Evolutionary conservation across 805 yeast genomes (phyloP).

Genomic region (Saccharomycopsis babjevae): DNA sequence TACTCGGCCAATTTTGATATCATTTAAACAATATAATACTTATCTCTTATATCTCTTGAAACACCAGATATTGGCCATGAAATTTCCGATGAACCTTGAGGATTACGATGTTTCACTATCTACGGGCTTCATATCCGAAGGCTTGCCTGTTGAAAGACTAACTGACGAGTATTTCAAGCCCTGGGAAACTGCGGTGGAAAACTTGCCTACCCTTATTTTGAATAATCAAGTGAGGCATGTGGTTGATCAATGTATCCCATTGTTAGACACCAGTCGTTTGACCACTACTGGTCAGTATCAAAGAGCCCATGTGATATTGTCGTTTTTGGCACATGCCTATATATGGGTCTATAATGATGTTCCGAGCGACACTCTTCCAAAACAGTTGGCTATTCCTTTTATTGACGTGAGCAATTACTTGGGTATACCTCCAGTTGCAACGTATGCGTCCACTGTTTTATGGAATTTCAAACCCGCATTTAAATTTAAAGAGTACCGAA

Average conservation of each 20-base stretch:
- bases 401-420: slow-evolving; percentile 45
- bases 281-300: slow-evolving; percentile 40
- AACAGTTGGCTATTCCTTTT: slow-evolving; percentile 61
- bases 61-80: background rate
- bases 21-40: too few relatives aligned
- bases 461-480: slow-evolving; percentile 75
- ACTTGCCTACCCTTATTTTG: slow-evolving; percentile 64
- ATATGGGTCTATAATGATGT: slow-evolving; percentile 66
- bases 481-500: slow-evolving; percentile 27
- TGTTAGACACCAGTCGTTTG: slow-evolving; percentile 40
- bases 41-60: background rate
- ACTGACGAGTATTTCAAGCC: slow-evolving; percentile 54
- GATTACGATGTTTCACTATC: slow-evolving; percentile 61
- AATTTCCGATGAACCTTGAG: slow-evolving; percentile 37
- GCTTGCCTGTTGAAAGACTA: slow-evolving; percentile 49
- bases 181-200: slow-evolving; percentile 65
- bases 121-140: slow-evolving; percentile 73
- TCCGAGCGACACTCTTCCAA: slow-evolving; percentile 57
- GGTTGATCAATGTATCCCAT: slow-evolving; percentile 53
- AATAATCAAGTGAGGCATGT: slow-evolving; percentile 48
- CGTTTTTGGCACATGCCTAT: slow-evolving; percentile 80
- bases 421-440: slow-evolving; percentile 76
- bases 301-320: slow-evolving; percentile 71
- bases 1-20: too few relatives aligned
- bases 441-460: slow-evolving; percentile 77